phyloP scores from a whole-genome alignment of 202 grass and related monocot genomes.

The Sporobolus alterniflorus region DNA sequence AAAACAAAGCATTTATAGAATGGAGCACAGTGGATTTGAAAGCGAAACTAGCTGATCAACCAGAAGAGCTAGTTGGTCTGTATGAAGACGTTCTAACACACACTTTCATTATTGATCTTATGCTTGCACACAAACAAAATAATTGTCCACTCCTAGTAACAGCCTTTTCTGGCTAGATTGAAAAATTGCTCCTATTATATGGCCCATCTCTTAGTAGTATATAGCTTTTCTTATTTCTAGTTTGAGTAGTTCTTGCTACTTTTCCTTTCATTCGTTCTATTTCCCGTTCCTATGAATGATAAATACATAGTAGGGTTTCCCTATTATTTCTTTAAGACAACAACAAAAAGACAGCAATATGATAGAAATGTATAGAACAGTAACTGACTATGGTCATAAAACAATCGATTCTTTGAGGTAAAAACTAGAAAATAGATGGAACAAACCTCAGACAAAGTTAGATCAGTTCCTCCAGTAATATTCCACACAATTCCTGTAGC shows the following conservation, averaged over 20 bases:
- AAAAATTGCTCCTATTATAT: not conserved
- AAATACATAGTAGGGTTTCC: not conserved
- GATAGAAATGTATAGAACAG: not conserved
- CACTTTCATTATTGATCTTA: slow-evolving; percentile 12
- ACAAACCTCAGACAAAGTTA: slow-evolving; percentile 93
- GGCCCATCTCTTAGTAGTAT: not conserved
- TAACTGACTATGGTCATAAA: not conserved
- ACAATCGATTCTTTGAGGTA: not conserved
- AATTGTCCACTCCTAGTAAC: not conserved
- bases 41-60: slow-evolving; percentile 10
- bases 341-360: not conserved
- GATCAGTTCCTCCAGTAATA: slow-evolving; percentile 92
- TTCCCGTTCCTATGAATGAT: not conserved
- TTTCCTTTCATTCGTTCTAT: not conserved
- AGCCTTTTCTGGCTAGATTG: not conserved
- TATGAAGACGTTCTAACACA: slow-evolving; percentile 9
- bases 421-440: slow-evolving; percentile 33
- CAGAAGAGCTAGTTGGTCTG: slow-evolving; percentile 3
- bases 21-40: not conserved
- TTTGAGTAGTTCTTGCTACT: not conserved
- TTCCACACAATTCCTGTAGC: slow-evolving; percentile 99
- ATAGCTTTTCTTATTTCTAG: not conserved
- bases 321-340: not conserved
- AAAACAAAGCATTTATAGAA: slow-evolving; percentile 15
- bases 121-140: slow-evolving; percentile 21